Base-by-base conservation (phyloP, 805 yeast genomes). In the Sungouiella thailandica region DNA sequence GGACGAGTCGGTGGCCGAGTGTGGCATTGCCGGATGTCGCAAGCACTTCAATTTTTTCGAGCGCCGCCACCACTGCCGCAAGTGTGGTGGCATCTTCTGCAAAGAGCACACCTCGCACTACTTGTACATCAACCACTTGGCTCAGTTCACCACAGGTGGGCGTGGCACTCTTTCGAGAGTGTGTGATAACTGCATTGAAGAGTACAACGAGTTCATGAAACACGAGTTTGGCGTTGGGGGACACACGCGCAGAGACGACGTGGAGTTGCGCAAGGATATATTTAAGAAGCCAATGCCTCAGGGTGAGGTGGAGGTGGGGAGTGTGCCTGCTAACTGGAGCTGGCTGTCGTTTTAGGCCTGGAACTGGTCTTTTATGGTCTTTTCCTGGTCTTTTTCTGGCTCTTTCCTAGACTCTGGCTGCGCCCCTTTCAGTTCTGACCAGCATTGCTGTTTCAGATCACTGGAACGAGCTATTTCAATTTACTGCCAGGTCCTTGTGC, bases 11-110 rank as follows among this genome's bases (percentile, higher is more conserved):
- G 75, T 83, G 23, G 57, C 66, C 30, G 68, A 72, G 31, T 90
- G 97, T 56, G 70, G 74, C 10, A 69, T 72, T 16, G 41, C 51
- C 4, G 6, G 37, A 17, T 90, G 97, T 60, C 63, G 70, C 32
- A 75, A 72, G 48, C 53, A 67, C 12, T 89, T 90, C 61, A 80
- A 88, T 23, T 79, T 80, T 47, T 82, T 78, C 65, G 96, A 74
- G 55, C 74, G 89, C 47, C 71, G 80, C 43, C 95, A 84, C 52
- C 95, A 84, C 62, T 84, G 95, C 54, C 73, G 95, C 34, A 80
- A 80, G 53, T 84, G 95, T 57, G 95, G 95, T 23, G 86, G 83
- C 25, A 74, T 84, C 14, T 84, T 76, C 50, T 84, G 95, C 56
- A 75, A 77, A 22, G 76, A 72, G 40, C 89, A 85, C 56, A 70